Conservation (phyloP, 495 filamentous ascomycete genomes). For the Penicillium verhagenii region DNA sequence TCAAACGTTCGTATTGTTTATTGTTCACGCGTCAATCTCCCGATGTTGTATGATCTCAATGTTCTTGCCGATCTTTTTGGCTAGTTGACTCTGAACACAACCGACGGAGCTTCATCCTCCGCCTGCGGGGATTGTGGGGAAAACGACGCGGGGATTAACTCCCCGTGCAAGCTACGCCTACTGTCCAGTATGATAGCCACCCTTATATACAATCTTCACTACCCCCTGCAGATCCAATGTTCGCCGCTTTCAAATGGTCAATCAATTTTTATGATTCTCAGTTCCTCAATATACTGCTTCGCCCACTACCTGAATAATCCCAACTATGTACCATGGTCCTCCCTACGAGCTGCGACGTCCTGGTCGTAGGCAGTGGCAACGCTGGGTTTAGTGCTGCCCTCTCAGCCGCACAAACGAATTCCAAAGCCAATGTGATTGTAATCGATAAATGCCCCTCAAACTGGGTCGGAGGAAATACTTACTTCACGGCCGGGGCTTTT, state of each 20-base stretch:
- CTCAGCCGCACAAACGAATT: constrained; percentile 43
- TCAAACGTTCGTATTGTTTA: too few species aligned
- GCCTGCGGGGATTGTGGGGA: constrained; percentile 14
- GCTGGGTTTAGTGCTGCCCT: constrained; percentile 58
- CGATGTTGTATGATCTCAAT: too few species aligned
- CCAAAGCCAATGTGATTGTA: constrained; percentile 35
- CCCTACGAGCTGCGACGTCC: constrained; percentile 41
- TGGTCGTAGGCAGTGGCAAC: constrained; percentile 58
- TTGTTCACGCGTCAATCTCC: too few species aligned
- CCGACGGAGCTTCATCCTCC: constrained; percentile 8
- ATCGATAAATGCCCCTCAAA: constrained; percentile 46
- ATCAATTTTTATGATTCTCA: too few species aligned
- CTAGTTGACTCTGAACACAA: too few species aligned
- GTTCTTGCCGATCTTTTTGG: too few species aligned
- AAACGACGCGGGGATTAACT: constrained; percentile 1
- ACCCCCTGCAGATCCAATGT: neutral
- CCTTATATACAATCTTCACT: neutral
- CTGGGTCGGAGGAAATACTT: constrained; percentile 55
- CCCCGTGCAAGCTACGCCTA: constrained; percentile 5
- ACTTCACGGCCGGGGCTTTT: constrained; percentile 56
- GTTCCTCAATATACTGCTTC: neutral
- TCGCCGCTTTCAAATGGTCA: neutral
- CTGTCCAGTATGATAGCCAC: neutral
- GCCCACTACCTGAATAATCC: too few species aligned
- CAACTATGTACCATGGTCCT: constrained; percentile 10